Percentiles rank a stretch among this genome's conserved stretches.
phyloP scores from a whole-genome alignment of 345 rosid genomes.

The sweet orange (Citrus sinensis) region DVS_A1.0 CM039167.1:18751001-18751500 shows the following conservation, averaged over 20 bases:
- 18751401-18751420: conserved; percentile 96
- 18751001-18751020: background rate
- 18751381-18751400: conserved; percentile 77
- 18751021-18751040: background rate
- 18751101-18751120: background rate
- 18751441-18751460: background rate
- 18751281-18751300: background rate
- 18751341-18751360: background rate
- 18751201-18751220: background rate
- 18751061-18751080: background rate
- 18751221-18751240: background rate
- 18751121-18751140: background rate
- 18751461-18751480: background rate
- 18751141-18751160: background rate
- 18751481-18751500: background rate
- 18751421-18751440: conserved; percentile 77
- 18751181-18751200: background rate
- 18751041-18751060: background rate
- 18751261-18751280: background rate
- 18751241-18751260: background rate
- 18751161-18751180: background rate
- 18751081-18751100: background rate
- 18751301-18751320: background rate
- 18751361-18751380: conserved; percentile 67
- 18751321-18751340: background rate